A percentile compares a stretch with the other conserved stretches of the same genome.
phyloP scores from a whole-genome alignment of 73 alveolate species.

The Paramecium bursaria region DNA sequence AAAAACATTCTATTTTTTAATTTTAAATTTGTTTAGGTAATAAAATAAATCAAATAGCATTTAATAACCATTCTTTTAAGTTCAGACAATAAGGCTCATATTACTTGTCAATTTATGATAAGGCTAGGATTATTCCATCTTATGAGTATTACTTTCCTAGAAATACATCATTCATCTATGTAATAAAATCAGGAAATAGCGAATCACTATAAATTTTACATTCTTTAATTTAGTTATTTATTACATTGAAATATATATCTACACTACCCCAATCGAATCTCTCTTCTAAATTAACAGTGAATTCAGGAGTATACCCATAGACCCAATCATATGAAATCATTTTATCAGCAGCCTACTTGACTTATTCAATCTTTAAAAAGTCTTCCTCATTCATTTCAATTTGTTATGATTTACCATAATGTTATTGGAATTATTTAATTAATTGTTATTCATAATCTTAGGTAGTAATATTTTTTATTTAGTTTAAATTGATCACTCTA shows the following conservation, averaged over 20 bases:
- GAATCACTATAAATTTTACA: slow-evolving; percentile 72
- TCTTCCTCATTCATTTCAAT: slow-evolving; percentile 60
- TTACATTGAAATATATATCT: slow-evolving; percentile 79
- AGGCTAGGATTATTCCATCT: slow-evolving; percentile 15
- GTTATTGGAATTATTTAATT: slow-evolving; percentile 56
- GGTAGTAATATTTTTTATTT: slow-evolving; percentile 68
- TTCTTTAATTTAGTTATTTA: slow-evolving; percentile 62
- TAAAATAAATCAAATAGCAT: too few relatives aligned
- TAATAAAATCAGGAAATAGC: slow-evolving; percentile 71
- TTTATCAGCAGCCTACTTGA: slow-evolving; percentile 74
- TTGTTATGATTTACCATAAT: slow-evolving; percentile 42
- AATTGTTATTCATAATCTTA: slow-evolving; percentile 69
- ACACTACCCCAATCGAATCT: slow-evolving; percentile 88
- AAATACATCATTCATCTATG: slow-evolving; percentile 51
- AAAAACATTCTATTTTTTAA: slow-evolving; percentile 20
- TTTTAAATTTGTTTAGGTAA: too few relatives aligned
- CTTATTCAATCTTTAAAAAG: slow-evolving; percentile 71
- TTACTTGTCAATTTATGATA: too few relatives aligned
- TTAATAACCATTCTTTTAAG: too few relatives aligned
- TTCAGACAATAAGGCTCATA: too few relatives aligned
- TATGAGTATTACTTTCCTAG: slow-evolving; percentile 53
- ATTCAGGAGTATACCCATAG: slow-evolving; percentile 87
- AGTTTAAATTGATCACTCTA: slow-evolving; percentile 81
- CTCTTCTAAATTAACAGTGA: slow-evolving; percentile 79
- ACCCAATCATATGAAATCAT: slow-evolving; percentile 86